Evolutionary conservation across 805 yeast genomes (phyloP), one percentile per base, ranked within the genome.

Genomic region (Zygosaccharomyces bisporus): DNA sequence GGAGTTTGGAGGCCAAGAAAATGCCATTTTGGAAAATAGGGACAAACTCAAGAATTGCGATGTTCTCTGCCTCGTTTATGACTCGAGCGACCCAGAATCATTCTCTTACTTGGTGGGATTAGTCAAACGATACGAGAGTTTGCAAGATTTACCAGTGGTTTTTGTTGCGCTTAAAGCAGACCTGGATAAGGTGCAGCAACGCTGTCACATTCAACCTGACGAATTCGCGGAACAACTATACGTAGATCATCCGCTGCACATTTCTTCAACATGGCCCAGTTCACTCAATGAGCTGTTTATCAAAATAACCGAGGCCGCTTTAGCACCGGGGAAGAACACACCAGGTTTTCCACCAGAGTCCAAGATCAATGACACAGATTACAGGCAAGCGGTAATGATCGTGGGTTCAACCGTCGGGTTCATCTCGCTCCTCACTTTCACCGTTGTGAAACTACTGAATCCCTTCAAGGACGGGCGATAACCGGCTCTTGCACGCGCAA

Each of bases 101-200:
- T 93, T 93, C 63, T 86, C 89, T 43, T 80, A 86, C 59, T 67
- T 90, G 41, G 83, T 85, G 20, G 84, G 84, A 14, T 61, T 90
- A n/a, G 68, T 89, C 10, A 69, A 74, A 23, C 73, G 70, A 50
- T 80, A 83, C 56, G 76, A 80, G 1, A 68, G 71, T 24, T 66
- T 83, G 14, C 77, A 82, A 52, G 74, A 75, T 41, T 67, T 93
- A 2, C 99, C 99, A 0, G 76, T 83, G 3, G 81, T 93, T 0
- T 86, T 83, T 57, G 97, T 90, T 1, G 99, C 96, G 0, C 69
- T 90, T 27, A 93, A 93, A 59, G 98, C 99, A 0, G 99, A 93
- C 64, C 70, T 88, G 29, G 99, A 93, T 63, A 81, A 95, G 53
- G 98, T 90, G 60, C 97, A 91, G 58, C 99, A 93, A 58, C 66